Evolutionary conservation across 225 moss, liverwort and hornwort genomes (phyloP).

Genomic region (Ulota crispa): DNA sequence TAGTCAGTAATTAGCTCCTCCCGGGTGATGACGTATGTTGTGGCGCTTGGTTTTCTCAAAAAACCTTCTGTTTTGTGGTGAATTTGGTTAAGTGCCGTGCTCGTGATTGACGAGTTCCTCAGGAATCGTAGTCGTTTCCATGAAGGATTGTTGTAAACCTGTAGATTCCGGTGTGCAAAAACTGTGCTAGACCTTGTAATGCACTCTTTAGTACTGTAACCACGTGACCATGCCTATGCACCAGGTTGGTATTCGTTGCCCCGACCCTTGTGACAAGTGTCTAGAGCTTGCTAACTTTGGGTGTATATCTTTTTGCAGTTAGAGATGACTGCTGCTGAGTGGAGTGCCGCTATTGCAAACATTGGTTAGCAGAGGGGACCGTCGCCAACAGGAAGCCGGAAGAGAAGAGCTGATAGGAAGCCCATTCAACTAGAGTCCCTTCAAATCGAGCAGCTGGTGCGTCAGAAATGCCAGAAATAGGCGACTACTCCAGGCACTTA

Average conservation of each 20-base stretch:
- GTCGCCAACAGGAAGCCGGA: neutral
- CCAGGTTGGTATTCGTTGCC: too few relatives aligned
- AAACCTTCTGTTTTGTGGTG: neutral
- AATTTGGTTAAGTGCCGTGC: conserved; percentile 2
- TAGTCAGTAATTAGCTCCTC: neutral
- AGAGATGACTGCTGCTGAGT: neutral
- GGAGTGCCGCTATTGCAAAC: too few relatives aligned
- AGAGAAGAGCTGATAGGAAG: neutral
- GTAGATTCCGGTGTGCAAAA: neutral
- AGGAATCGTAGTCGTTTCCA: neutral
- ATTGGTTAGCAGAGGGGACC: too few relatives aligned
- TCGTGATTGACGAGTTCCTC: neutral
- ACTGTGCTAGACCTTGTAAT: neutral
- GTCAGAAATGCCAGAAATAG: conserved; percentile 29
- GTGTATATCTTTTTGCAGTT: conserved; percentile 6
- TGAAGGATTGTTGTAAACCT: neutral
- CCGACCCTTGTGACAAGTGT: neutral
- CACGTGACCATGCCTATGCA: neutral
- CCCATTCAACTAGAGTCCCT: neutral
- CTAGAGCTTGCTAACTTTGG: conserved; percentile 9
- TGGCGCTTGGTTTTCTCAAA: neutral
- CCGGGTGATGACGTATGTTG: neutral
- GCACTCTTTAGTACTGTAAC: neutral
- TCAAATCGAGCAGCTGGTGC: neutral
- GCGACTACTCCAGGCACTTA: neutral